Conservation (phyloP, 1,139 yeast genomes). For the Yamadazyma trypodendri region DNA sequence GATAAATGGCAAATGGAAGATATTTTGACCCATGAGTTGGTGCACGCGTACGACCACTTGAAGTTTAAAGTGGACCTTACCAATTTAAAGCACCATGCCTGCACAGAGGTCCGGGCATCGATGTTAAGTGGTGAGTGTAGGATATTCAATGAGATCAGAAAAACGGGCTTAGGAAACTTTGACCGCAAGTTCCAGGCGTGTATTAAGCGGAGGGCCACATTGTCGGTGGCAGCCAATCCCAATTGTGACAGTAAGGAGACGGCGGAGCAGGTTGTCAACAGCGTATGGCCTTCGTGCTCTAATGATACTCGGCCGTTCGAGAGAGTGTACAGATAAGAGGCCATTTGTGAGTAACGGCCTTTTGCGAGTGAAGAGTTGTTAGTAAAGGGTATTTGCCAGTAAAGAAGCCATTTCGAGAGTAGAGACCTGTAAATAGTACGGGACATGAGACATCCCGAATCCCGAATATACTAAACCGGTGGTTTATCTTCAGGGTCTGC, state of each 20-base stretch:
- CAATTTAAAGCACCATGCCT: slow-evolving; percentile 89
- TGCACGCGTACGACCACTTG: slow-evolving; percentile 90
- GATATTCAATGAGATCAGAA: slow-evolving; percentile 77
- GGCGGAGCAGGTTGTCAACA: slow-evolving; percentile 77
- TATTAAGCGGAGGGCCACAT: slow-evolving; percentile 80
- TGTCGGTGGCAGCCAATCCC: slow-evolving; percentile 87
- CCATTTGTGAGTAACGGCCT: no score
- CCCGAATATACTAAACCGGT: no score
- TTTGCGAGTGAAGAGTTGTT: no score
- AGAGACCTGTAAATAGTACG: no score
- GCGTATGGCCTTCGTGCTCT: slow-evolving; percentile 92
- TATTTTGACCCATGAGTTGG: slow-evolving; percentile 85
- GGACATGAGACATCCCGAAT: no score
- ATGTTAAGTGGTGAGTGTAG: slow-evolving; percentile 95
- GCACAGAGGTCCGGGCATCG: slow-evolving; percentile 93
- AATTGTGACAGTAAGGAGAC: slow-evolving; percentile 67
- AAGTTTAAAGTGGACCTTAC: slow-evolving; percentile 84
- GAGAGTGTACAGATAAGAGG: slow-evolving; percentile 53
- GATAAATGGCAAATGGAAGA: slow-evolving; percentile 87
- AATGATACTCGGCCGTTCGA: slow-evolving; percentile 96
- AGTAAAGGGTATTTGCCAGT: no score
- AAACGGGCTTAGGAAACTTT: slow-evolving; percentile 60
- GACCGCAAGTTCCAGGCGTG: slow-evolving; percentile 88
- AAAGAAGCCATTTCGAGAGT: no score
- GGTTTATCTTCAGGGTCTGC: no score